Base-by-base conservation (phyloP, 495 filamentous ascomycete genomes). In the Glutinoglossum americanum region DNA sequence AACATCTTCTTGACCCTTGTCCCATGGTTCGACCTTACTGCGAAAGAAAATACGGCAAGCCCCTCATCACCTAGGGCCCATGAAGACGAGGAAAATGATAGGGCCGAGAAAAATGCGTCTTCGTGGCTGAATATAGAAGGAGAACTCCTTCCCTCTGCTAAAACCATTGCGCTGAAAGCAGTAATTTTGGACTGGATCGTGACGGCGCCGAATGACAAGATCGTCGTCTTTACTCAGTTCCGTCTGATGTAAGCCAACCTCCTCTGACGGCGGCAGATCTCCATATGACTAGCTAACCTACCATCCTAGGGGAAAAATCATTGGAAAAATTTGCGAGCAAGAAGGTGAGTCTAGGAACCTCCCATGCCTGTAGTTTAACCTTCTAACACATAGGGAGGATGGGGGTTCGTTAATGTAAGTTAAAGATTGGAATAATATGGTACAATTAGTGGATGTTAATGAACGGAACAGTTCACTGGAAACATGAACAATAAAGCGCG, bases 161-260 rank as follows among this genome's bases (percentile, higher is more conserved):
- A 73, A 55, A 67, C 67, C 6, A 35, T 62, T n/a, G 68, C 66
- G 2, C 57, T 68, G 55, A 69, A 69, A 44, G 66, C 66, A 5
- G 64, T 69, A 51, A 53, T 71, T 9, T 47, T 68, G 17, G 64
- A 67, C 30, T 72, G 70, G 69, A 15, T 70, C 6, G 25, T 60
- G 4, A 63, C 67, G 30, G 62, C 64, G 25, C 62, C 61, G 1
- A 47, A 61, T 0, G 60, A 60, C 25, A 73, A 73, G 61, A 66
- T 72, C 51, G 68, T 73, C 55, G 60, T 72, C 41, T 72, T 66
- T 60, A 68, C 66, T 0, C 70, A 72, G 54, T 69, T 63, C 26
- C 32, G 63, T 4, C 33, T 60, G n/a, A 67, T 67, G 63, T 59
- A 44, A 35, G 51, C 11, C 28, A 48, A 10, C 6, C 21, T 26